A percentile compares a stretch with the other conserved stretches of the same genome.
phyloP scores from a whole-genome alignment of 176 grass and related monocot species.

The Raddia distichophylla region DNA sequence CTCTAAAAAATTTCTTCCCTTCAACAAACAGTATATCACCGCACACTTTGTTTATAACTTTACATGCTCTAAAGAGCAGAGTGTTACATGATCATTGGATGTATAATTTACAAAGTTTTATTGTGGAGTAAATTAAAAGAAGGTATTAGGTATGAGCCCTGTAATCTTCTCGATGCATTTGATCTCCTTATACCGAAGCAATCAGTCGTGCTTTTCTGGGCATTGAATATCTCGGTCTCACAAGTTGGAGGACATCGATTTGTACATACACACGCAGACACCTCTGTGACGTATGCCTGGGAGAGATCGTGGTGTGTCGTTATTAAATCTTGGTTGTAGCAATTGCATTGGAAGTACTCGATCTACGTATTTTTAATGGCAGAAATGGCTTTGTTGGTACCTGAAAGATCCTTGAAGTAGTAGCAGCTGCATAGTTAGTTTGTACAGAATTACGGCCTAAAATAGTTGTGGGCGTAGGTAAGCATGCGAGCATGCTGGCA shows the following conservation, averaged over 20 bases:
- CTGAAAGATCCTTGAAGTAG: conserved; percentile 42
- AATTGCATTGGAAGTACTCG: background rate
- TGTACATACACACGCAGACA: background rate
- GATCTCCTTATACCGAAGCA: background rate
- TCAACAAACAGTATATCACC: no score
- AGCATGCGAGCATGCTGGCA: background rate
- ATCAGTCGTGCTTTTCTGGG: conserved; percentile 14
- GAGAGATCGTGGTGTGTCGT: conserved; percentile 5
- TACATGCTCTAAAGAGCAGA: no score
- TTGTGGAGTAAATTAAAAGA: background rate
- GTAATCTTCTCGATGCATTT: conserved; percentile 5
- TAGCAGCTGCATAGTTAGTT: background rate
- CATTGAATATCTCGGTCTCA: conserved; percentile 45
- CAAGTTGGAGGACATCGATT: conserved; percentile 46
- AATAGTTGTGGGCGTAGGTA: conserved; percentile 24
- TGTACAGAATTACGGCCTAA: background rate
- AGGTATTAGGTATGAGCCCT: background rate
- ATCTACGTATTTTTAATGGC: background rate
- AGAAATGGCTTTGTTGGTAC: conserved; percentile 24
- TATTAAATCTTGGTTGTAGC: conserved; percentile 20
- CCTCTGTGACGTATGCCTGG: conserved; percentile 35
- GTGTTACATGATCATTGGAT: no score
- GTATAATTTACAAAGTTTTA: background rate
- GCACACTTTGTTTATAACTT: no score
- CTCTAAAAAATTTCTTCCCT: no score